Evolutionary conservation across 148 eudicot species (phyloP).

Genomic region (Limonium bicolor): DNA sequence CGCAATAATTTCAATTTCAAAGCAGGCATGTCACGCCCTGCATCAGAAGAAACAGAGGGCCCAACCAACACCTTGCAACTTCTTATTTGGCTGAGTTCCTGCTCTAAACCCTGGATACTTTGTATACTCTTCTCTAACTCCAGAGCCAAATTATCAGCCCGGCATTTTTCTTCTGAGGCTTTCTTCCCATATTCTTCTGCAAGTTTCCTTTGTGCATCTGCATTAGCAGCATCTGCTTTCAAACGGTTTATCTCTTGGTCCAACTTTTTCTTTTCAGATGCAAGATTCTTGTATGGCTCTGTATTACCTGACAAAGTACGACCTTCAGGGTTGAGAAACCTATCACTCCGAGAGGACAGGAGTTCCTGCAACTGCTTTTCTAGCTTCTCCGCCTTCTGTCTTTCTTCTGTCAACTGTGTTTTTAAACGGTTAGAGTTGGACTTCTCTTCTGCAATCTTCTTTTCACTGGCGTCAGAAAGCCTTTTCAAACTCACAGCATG

Average conservation of each 20-base stretch:
- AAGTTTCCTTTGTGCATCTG: slow-evolving; percentile 30
- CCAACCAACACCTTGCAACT: slow-evolving; percentile 12
- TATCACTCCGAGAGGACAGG: background rate
- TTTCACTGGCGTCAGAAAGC: slow-evolving; percentile 20
- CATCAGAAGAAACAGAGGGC: slow-evolving; percentile 5
- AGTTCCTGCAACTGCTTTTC: slow-evolving; percentile 13
- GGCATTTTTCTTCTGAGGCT: slow-evolving; percentile 32
- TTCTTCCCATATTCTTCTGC: slow-evolving; percentile 22
- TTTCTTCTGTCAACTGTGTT: slow-evolving; percentile 16
- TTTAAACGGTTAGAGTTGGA: slow-evolving; percentile 8
- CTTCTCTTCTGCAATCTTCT: slow-evolving; percentile 17
- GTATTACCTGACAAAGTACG: no score
- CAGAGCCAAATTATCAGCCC: slow-evolving; percentile 32
- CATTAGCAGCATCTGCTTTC: slow-evolving; percentile 22
- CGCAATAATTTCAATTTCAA: slow-evolving; percentile 32
- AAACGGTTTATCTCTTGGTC: slow-evolving; percentile 4
- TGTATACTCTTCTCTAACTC: slow-evolving; percentile 22
- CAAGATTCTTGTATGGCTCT: slow-evolving; percentile 11
- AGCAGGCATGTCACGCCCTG: slow-evolving; percentile 9
- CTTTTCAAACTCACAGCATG: slow-evolving; percentile 11
- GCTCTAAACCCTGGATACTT: slow-evolving; percentile 23
- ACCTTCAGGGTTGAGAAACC: slow-evolving; percentile 4
- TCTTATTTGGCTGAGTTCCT: slow-evolving; percentile 16
- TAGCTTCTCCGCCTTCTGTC: slow-evolving; percentile 10
- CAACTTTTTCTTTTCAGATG: slow-evolving; percentile 13